Evolutionary conservation across 2,329 filamentous ascomycete species (phyloP), one percentile per base, ranked within the genome.

Genomic region (Xylaria hypoxylon): DNA sequence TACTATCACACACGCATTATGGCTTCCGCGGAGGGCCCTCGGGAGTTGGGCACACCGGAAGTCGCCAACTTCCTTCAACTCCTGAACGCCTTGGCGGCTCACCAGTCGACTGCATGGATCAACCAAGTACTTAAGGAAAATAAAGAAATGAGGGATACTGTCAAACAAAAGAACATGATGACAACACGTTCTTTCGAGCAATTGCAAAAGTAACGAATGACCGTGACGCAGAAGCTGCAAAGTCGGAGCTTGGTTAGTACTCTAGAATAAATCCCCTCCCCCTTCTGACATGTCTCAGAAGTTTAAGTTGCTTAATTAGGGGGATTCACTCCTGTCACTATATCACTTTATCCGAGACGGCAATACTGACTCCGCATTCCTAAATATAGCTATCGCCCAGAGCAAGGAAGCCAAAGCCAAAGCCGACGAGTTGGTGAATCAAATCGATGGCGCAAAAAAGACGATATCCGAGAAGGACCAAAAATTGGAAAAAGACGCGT

Each of bases 391-490:
- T 31, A 28, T 56, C 15, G 24, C 64, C 10, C 28, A 67, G 17
- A 67, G 51, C 33, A 48, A 59, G 0, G 51, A 60, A 5, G 64
- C 64, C 0, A 64, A 69, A 35, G 15, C 52, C 19, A 64, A 59
- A 47, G 67, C 64, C 4, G 15, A 22, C 11, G 47, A 61, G 28
- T 35, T 66, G 13, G 28, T 17, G 11, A 57, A 15, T 10, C 42
- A 61, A 13, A 19, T 69, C 5, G 60, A 64, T 19, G 51, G 26
- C 5, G 67, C 62, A 6, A 64, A 53, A 7, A 64, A 64, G 31
- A 64, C 51, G 5, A 60, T 69, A 44, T 56, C 59, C 28, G 52
- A 64, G 1, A 67, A 55, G 15, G 57, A 66, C n/a, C 28, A 62
- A 22, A 31, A 64, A 33, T 3, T 67, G 11, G 19, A 59, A 40